phyloP scores from a whole-genome alignment of 192 early-diverging fungal species.

The Helicostylum pulchrum region DNA sequence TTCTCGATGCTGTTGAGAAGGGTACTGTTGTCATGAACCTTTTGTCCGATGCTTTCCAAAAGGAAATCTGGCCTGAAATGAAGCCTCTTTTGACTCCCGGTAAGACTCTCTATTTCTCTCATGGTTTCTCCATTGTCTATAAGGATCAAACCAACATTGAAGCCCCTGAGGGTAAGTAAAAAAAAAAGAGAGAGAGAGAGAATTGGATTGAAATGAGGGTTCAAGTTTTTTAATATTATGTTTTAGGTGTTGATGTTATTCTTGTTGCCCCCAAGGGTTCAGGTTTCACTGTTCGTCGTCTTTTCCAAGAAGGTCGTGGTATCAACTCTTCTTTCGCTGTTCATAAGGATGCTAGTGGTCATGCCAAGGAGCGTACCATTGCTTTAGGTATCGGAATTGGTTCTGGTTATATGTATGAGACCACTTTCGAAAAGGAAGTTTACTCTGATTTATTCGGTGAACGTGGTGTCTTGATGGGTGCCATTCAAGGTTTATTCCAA shows the following conservation, averaged over 20 bases:
- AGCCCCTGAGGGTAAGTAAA: slow-evolving; percentile 60
- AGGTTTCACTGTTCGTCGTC: slow-evolving; percentile 89
- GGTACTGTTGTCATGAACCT: slow-evolving; percentile 93
- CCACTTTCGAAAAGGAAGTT: slow-evolving; percentile 95
- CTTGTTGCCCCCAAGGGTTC: slow-evolving; percentile 95
- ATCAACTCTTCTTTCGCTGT: slow-evolving; percentile 98
- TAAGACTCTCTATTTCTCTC: slow-evolving; percentile 98
- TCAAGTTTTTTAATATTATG: not conserved
- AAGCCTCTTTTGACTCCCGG: slow-evolving; percentile 88
- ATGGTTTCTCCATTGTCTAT: slow-evolving; percentile 95
- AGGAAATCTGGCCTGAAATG: slow-evolving; percentile 83
- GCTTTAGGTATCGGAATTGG: slow-evolving; percentile 93
- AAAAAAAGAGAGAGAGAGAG: not conserved
- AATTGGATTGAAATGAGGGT: not conserved
- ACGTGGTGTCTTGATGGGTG: slow-evolving; percentile 97
- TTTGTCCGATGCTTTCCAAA: slow-evolving; percentile 95
- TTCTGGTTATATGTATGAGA: slow-evolving; percentile 96
- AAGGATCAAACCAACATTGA: slow-evolving; percentile 86
- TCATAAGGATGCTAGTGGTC: slow-evolving; percentile 88
- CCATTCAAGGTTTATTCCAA: slow-evolving; percentile 93
- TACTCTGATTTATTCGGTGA: slow-evolving; percentile 95
- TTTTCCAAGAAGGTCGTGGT: slow-evolving; percentile 94
- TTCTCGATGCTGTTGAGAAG: slow-evolving; percentile 86
- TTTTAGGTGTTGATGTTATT: slow-evolving; percentile 88
- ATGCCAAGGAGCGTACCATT: slow-evolving; percentile 90